phyloP scores from a whole-genome alignment of 2,329 filamentous ascomycete species.

The Cladobotryum protrusum region DNA sequence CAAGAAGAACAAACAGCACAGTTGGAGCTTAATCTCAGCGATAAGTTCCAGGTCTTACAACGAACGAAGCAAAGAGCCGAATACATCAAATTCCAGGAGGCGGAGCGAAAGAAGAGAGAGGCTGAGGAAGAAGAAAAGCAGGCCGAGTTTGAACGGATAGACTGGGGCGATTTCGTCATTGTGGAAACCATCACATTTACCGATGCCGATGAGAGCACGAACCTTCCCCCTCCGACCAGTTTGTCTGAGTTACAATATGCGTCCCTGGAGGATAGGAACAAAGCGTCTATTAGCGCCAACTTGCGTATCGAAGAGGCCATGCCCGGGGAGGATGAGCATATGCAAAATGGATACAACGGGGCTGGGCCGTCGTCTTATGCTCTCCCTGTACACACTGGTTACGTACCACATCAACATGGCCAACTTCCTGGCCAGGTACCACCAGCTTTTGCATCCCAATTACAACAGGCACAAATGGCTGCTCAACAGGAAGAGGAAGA shows the following conservation, averaged over 20 bases:
- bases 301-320: conserved; percentile 92
- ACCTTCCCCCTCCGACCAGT: conserved; percentile 82
- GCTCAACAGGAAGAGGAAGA: conserved; percentile 57
- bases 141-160: conserved; percentile 72
- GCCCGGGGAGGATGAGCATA: conserved; percentile 64
- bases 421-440: conserved; percentile 30
- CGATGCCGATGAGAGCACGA: conserved; percentile 77
- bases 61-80: conserved; percentile 81
- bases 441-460: conserved; percentile 22
- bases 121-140: conserved; percentile 80
- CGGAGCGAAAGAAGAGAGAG: conserved; percentile 82
- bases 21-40: conserved; percentile 65
- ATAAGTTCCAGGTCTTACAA: conserved; percentile 74
- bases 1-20: conserved; percentile 67
- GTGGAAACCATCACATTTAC: conserved; percentile 93
- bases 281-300: conserved; percentile 74
- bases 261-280: conserved; percentile 90
- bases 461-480: conserved; percentile 27
- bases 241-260: conserved; percentile 89
- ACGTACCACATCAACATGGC: conserved; percentile 30
- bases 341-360: conserved; percentile 43
- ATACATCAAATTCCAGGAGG: conserved; percentile 77
- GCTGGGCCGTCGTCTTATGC: conserved; percentile 31
- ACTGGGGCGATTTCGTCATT: conserved; percentile 97
- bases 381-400: conserved; percentile 40